Evolutionary conservation across 495 filamentous ascomycete species (phyloP).

Genomic region (Aspergillus cavernicola): DNA sequence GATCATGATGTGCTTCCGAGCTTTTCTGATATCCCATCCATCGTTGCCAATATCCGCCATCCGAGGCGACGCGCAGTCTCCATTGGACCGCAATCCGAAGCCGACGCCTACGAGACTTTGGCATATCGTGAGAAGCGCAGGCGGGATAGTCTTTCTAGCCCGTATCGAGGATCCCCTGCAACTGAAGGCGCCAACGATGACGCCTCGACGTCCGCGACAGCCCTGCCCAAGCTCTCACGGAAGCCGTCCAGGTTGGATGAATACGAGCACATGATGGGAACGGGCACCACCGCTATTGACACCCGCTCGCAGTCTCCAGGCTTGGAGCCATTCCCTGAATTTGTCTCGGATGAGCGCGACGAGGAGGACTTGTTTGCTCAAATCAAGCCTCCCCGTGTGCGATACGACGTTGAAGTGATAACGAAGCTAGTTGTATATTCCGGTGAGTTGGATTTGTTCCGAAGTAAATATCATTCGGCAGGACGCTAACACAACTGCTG

Average conservation of each 20-base stretch:
- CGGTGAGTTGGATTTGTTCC: slow-evolving; percentile 50
- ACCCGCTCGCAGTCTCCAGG: slow-evolving; percentile 13
- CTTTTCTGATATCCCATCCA: slow-evolving; percentile 73
- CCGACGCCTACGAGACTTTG: slow-evolving; percentile 92
- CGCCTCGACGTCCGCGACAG: not conserved
- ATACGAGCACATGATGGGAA: slow-evolving; percentile 69
- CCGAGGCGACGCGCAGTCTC: slow-evolving; percentile 79
- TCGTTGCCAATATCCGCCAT: slow-evolving; percentile 76
- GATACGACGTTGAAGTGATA: slow-evolving; percentile 96
- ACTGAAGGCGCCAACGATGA: slow-evolving; percentile 20
- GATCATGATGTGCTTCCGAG: slow-evolving; percentile 85
- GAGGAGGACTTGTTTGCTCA: slow-evolving; percentile 82
- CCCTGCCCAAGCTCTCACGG: slow-evolving; percentile 15
- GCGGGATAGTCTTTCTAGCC: slow-evolving; percentile 61
- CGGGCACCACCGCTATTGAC: slow-evolving; percentile 39
- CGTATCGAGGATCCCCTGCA: slow-evolving; percentile 25
- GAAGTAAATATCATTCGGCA: not conserved
- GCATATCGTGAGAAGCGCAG: slow-evolving; percentile 84
- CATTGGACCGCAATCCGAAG: slow-evolving; percentile 89
- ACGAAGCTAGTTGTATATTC: slow-evolving; percentile 95
- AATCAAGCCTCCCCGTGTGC: slow-evolving; percentile 80
- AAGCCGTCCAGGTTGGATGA: slow-evolving; percentile 49
- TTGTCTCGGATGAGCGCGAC: slow-evolving; percentile 43
- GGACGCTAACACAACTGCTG: not conserved
- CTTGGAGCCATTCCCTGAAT: slow-evolving; percentile 31